A percentile compares a stretch with the other conserved stretches of the same genome.
Conservation (phyloP, 2,329 filamentous ascomycete species). For the Paraphaeosphaeria minitans region DNA sequence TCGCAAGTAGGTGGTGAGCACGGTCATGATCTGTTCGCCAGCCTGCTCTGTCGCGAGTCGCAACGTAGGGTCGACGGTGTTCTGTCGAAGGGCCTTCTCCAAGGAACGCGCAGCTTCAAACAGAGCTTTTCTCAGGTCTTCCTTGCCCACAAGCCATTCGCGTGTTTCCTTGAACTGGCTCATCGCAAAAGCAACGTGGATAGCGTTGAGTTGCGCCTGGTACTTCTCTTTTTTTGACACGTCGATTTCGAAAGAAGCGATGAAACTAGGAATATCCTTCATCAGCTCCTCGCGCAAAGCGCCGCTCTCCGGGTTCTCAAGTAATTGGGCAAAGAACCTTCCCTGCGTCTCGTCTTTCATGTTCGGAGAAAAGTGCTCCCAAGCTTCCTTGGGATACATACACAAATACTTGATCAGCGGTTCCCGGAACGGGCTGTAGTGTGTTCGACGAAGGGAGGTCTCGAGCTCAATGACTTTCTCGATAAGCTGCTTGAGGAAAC, state of each 20-base stretch:
- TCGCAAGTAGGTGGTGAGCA: constrained; percentile 80
- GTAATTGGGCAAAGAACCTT: constrained; percentile 85
- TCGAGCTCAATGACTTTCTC: constrained; percentile 91
- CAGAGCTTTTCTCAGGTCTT: constrained; percentile 63
- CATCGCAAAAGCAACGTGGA: constrained; percentile 83
- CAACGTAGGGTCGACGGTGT: constrained; percentile 71
- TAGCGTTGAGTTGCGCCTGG: constrained; percentile 81
- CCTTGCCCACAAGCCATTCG: constrained; percentile 67
- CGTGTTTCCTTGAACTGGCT: constrained; percentile 68
- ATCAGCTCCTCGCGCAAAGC: constrained; percentile 76
- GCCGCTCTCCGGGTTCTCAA: constrained; percentile 75
- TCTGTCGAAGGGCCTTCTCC: constrained; percentile 72
- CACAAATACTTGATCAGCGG: constrained; percentile 94
- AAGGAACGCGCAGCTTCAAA: constrained; percentile 75
- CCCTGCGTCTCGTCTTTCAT: constrained; percentile 87
- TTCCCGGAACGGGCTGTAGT: constrained; percentile 87
- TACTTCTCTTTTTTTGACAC: constrained; percentile 69
- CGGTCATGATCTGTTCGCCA: constrained; percentile 82
- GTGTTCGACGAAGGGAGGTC: constrained; percentile 80
- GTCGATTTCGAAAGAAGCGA: constrained; percentile 69
- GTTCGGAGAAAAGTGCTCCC: constrained; percentile 77
- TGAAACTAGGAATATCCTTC: constrained; percentile 73
- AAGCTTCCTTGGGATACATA: constrained; percentile 86
- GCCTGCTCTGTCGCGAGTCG: constrained; percentile 88
- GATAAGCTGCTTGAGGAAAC: constrained; percentile 88